Percentiles rank a stretch among this genome's conserved stretches.
Evolutionary conservation across 2,329 filamentous ascomycete species (phyloP).

Genomic region (Colletotrichum nymphaeae): DNA sequence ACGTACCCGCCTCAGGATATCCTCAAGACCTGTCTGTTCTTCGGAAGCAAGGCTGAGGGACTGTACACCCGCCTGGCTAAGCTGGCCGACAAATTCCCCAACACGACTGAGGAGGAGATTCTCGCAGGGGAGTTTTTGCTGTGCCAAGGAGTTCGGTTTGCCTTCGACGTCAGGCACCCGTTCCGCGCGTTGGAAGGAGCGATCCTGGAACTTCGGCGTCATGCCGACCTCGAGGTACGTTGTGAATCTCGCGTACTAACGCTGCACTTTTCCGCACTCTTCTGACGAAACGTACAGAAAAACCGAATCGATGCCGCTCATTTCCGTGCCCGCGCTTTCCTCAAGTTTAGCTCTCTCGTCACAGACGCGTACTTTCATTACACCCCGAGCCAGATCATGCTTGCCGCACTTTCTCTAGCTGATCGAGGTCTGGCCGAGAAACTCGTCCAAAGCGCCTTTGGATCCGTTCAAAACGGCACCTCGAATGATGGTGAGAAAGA

Average conservation of each 20-base stretch:
- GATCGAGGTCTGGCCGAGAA: conserved; percentile 72
- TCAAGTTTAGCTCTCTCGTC: conserved; percentile 84
- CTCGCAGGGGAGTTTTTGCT: conserved; percentile 93
- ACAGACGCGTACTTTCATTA: conserved; percentile 98
- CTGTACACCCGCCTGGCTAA: conserved; percentile 72
- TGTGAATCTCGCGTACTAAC: conserved; percentile 33
- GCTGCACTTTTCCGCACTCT: too few species aligned
- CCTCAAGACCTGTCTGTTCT: conserved; percentile 90
- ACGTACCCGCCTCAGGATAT: conserved; percentile 93
- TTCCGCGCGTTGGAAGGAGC: conserved; percentile 89
- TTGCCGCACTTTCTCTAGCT: conserved; percentile 81
- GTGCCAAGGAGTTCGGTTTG: conserved; percentile 91
- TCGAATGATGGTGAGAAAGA: conserved; percentile 34
- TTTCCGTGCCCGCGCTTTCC: conserved; percentile 75
- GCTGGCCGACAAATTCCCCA: conserved; percentile 77
- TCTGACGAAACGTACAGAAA: conserved; percentile 41
- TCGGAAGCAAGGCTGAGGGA: conserved; percentile 93
- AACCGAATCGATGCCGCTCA: conserved; percentile 71
- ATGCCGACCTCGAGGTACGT: conserved; percentile 69
- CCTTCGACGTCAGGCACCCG: conserved; percentile 92
- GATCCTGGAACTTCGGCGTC: conserved; percentile 81
- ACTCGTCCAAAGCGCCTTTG: conserved; percentile 54
- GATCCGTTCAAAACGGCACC: conserved; percentile 6
- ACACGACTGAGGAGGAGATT: conserved; percentile 82
- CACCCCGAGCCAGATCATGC: conserved; percentile 93